Evolutionary conservation across 257 asterid genomes (phyloP).

Genomic region (Cinchona pubescens): DNA sequence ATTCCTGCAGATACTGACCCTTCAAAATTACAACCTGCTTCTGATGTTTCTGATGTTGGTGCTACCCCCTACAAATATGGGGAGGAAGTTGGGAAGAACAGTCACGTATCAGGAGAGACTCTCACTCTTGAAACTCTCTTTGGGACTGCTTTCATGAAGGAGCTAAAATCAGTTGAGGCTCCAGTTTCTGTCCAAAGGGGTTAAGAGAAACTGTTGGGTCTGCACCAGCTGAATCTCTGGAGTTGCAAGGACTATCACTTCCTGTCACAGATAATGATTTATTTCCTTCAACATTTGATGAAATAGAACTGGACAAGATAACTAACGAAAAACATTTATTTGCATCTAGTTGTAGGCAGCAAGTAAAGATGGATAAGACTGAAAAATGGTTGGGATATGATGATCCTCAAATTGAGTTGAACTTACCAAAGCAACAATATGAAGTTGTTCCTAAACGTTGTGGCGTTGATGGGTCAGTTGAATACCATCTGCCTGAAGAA

Average conservation of each 20-base stretch:
- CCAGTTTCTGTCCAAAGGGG: constrained; percentile 79
- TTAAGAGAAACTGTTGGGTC: constrained; percentile 44
- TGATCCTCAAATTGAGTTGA: constrained; percentile 35
- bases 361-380: constrained; percentile 32
- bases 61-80: constrained; percentile 30
- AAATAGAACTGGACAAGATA: constrained; percentile 30
- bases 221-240: constrained; percentile 36
- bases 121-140: constrained; percentile 83
- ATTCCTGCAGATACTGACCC: constrained; percentile 26
- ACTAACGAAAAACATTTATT: constrained; percentile 29
- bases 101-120: constrained; percentile 30
- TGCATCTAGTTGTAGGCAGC: constrained; percentile 42
- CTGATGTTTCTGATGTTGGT: constrained; percentile 30
- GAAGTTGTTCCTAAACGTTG: constrained; percentile 34
- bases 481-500: constrained; percentile 62
- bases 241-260: constrained; percentile 36
- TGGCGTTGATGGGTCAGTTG: constrained; percentile 41
- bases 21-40: constrained; percentile 27
- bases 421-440: constrained; percentile 34
- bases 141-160: constrained; percentile 88
- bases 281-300: constrained; percentile 33
- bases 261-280: constrained; percentile 32
- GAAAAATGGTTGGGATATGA: constrained; percentile 56
- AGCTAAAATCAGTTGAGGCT: constrained; percentile 73
- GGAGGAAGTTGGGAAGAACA: constrained; percentile 41